Conservation (phyloP, 208 protist species). For the Trypanosoma avium region DNA sequence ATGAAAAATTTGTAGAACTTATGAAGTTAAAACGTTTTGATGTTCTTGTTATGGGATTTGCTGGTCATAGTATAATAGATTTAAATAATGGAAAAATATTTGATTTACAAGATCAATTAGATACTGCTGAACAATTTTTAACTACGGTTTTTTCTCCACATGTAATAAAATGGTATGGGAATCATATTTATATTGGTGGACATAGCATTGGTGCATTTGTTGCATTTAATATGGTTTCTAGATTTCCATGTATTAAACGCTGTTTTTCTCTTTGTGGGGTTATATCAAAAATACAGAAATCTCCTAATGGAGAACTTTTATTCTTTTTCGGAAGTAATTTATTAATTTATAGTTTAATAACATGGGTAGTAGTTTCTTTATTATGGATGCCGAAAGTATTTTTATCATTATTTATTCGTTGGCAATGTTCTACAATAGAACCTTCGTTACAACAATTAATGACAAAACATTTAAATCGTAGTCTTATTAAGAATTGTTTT, state of each 20-base stretch:
- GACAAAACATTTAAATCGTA: constrained; percentile 27
- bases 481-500: constrained; percentile 45
- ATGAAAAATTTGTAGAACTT: constrained; percentile 42
- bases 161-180: constrained; percentile 34
- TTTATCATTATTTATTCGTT: constrained; percentile 4
- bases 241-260: constrained; percentile 42
- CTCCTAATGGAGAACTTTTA: constrained; percentile 52
- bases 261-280: constrained; percentile 74
- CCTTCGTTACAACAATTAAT: constrained; percentile 25
- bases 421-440: constrained; percentile 28
- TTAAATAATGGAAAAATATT: constrained; percentile 64
- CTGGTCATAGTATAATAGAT: constrained; percentile 63
- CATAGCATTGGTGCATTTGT: constrained; percentile 85
- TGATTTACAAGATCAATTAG: constrained; percentile 66
- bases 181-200: constrained; percentile 60
- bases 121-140: constrained; percentile 56
- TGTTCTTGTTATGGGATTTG: constrained; percentile 75
- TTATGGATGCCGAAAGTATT: constrained; percentile 14
- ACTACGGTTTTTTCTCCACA: constrained; percentile 1
- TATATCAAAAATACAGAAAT: constrained; percentile 49
- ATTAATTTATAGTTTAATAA: constrained; percentile 35
- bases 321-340: constrained; percentile 32
- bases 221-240: constrained; percentile 53
- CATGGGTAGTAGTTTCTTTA: constrained; percentile 25
- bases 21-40: constrained; percentile 39